Evolutionary conservation across 164 flowering plant species (phyloP).

Genomic region (Chloranthus sessilifolius): DNA sequence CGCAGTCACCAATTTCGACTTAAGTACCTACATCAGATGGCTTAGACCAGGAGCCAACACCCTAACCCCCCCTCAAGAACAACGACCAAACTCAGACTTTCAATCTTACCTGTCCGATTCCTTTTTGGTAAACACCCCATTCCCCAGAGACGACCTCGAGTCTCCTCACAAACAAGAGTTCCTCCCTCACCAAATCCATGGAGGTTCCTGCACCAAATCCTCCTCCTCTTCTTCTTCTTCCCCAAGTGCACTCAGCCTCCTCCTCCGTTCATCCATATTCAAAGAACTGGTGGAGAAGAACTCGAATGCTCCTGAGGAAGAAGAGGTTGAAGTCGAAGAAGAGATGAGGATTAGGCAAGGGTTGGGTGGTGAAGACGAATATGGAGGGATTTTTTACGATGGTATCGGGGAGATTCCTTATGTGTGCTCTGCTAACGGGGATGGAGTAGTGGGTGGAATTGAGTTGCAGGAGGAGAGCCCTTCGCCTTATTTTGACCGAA

Average conservation of each 20-base stretch:
- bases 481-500: constrained; percentile 12
- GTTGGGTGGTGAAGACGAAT: constrained; percentile 17
- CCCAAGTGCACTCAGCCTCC: constrained; percentile 54
- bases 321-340: constrained; percentile 21
- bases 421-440: constrained; percentile 10
- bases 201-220: constrained; percentile 23
- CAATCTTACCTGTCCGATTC: constrained; percentile 6
- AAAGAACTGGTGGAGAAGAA: constrained; percentile 56
- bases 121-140: constrained; percentile 17
- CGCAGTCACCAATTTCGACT: constrained; percentile 66
- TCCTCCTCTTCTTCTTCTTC: constrained; percentile 36
- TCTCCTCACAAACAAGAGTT: constrained; percentile 23
- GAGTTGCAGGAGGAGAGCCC: constrained; percentile 20
- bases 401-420: constrained; percentile 19
- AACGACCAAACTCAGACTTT: constrained; percentile 13
- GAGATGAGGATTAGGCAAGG: constrained; percentile 9
- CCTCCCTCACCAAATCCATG: constrained; percentile 18
- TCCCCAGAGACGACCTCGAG: constrained; percentile 10
- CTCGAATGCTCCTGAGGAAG: constrained; percentile 18
- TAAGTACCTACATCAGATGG: constrained; percentile 68
- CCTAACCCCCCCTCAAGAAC: constrained; percentile 19
- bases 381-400: constrained; percentile 15
- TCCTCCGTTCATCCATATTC: constrained; percentile 52
- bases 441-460: constrained; percentile 15
- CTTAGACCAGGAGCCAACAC: constrained; percentile 39